Evolutionary conservation across 345 rosid species (phyloP), one percentile per base, ranked within the genome.

Genomic region (Reutealis trisperma): DNA sequence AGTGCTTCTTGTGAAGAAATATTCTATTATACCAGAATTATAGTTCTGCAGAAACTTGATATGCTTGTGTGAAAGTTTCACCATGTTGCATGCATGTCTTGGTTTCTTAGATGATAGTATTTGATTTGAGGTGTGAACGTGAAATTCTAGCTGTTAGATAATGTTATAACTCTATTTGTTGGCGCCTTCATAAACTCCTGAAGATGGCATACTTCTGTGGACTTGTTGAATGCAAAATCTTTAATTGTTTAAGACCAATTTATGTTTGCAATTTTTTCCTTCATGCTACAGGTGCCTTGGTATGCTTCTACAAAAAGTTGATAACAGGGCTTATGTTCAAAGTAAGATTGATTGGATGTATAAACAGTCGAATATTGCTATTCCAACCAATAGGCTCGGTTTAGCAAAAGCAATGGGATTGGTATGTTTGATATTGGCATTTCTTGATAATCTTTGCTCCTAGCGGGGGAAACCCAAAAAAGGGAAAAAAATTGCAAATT

Each of bases 341-440:
- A 89, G 85, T 21, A 95, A 90, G 88, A 95, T 95, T 80, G 93
- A 89, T 75, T 91, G 89, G 97, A 95, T 95, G 91, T 91, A 93
- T 81, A 82, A 83, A 78, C 98, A 95, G 66, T 91, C 98, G 67
- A 88, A 92, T 76, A 95, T 93, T 58, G 66, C 93, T 73, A 90
- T 89, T 87, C 97, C 98, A 24, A 75, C 87, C 78, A 95, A 95
- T 78, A 90, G 98, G 83, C 98, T 93, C 85, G 99, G 99, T 86
- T 83, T 95, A 80, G 99, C 99, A 71, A 91, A 95, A 86, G 99
- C 96, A 75, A 95, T 95, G 89, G 99, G 99, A 80, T 82, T 95
- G 99, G 99, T 95, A 93, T 54, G 19, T 79, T 69, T 58, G 63
- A 73, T 11, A 37, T 77, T 78, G 45, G 59, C 65, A 55, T 71